Evolutionary conservation across 345 rosid species (phyloP), one percentile per base, ranked within the genome.

Genomic region (Schrenkiella parvula): DNA sequence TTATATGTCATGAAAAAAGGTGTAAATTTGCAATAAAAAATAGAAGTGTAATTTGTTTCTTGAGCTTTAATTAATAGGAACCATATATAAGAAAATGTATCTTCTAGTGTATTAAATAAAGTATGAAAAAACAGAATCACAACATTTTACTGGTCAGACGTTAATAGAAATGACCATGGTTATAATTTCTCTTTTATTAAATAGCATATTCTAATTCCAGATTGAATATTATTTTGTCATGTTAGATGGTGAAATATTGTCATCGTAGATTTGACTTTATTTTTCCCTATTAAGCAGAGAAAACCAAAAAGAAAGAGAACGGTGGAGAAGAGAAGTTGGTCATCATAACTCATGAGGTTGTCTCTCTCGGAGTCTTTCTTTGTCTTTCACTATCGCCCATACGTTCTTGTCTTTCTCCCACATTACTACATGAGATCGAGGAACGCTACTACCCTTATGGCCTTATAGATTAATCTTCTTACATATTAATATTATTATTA

Each of bases 381-480:
- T 14, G 42, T 75, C 70, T 68, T 53, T 75, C 79, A 68, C 37
- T 18, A 43, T 75, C 79, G 41, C 59, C 70, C 75, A 76, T 61
- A 68, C 79, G 68, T 61, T 68, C 54, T 39, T 66, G 59, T 68
- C 25, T 66, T 66, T 60, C 46, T 31, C 62, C 71, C 62, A 50
- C n/a, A n/a, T n/a, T 62, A 22, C 48, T 55, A 38, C 25, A 26
- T 50, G 31, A 65, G 54, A 34, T 50, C 29, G 15, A 48, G 28
- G 51, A 3, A 64, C 69, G 31, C 19, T 13, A 43, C 38, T 44
- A 18, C 64, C 31, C 2, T 21, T 34, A 0, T 58, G 15, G 29
- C 28, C 11, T 55, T 53, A 46, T 12, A 53, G n/a, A n/a, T 57
- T 4, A 11, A 21, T 48, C 29, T 12, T 11, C 1, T 50, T 23